Base-by-base conservation (phyloP, 176 grass and related monocot genomes). In the Carex kokanica region DNA sequence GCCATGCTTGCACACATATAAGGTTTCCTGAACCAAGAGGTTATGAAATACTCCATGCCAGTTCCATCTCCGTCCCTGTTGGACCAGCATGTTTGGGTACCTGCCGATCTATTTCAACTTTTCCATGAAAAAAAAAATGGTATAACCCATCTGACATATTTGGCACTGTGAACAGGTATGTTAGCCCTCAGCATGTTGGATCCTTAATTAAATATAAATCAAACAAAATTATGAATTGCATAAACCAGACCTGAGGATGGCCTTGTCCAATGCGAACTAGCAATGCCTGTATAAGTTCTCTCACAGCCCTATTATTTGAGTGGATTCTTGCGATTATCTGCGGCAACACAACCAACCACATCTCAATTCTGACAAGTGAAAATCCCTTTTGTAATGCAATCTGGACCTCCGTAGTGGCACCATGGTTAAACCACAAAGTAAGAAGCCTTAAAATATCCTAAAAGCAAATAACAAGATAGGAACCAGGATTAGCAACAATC, bases 261-360 rank as follows among this genome's bases (percentile, higher is more conserved):
- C 86, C 91, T 60, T 89, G 93, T 84, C 95, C 95, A 80, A 98
- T 98, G 83, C 64, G 89, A 84, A 98, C 95, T 51, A 98, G 86
- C 87, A 98, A 93, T 43, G 89, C 83, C 59, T 98, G 92, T 90
- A 98, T 98, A 84, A 98, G 80, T 90, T 95, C 95, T 91, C 92
- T 94, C 78, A 98, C 95, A 83, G 85, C 75, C 84, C 43, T 89
- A 77, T 90, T 98, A 81, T 98, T 98, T 65, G 92, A 98, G 89
- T 98, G 95, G 86, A 98, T 98, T 78, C 95, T 95, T 81, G 95
- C 95, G 79, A 98, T 98, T 90, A 98, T 98, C 88, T 98, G 95
- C 12, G 95, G 95, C 36, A 98, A 78, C 83, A 98, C 95, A 84
- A 94, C 95, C 84, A 98, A 82, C 95, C 95, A 98, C 92, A 98